phyloP scores from a whole-genome alignment of 2,329 filamentous ascomycete genomes.

The Alternaria triticina region DNA sequence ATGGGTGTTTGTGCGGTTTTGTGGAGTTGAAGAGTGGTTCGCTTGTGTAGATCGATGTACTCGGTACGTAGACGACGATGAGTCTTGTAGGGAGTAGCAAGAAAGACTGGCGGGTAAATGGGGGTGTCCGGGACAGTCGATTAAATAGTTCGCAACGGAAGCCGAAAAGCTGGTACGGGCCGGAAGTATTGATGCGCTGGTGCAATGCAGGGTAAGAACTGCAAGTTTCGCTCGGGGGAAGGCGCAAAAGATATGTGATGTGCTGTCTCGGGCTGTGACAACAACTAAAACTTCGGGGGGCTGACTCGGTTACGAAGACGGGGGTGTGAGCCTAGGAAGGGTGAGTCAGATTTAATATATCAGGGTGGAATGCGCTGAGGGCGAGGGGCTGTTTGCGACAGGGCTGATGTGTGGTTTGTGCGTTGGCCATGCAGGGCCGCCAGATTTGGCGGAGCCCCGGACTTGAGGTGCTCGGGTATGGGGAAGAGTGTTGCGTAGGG shows the following conservation, averaged over 20 bases:
- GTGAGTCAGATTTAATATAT: slow-evolving; percentile 50
- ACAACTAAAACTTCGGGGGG: slow-evolving; percentile 11
- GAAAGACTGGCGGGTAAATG: neutral
- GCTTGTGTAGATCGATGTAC: neutral
- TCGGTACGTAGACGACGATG: neutral
- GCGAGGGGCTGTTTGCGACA: slow-evolving; percentile 16
- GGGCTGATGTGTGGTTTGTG: slow-evolving; percentile 34
- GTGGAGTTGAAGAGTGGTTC: neutral
- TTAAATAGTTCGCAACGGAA: slow-evolving; percentile 20
- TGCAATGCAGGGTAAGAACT: slow-evolving; percentile 19
- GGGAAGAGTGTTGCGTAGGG: slow-evolving; percentile 32
- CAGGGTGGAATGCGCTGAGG: slow-evolving; percentile 7
- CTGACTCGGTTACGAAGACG: slow-evolving; percentile 10
- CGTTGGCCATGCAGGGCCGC: slow-evolving; percentile 35
- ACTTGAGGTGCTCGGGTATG: slow-evolving; percentile 25
- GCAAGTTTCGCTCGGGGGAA: slow-evolving; percentile 12
- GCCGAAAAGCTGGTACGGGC: slow-evolving; percentile 3
- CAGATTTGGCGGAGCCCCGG: slow-evolving; percentile 29
- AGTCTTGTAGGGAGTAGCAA: neutral
- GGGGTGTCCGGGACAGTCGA: slow-evolving; percentile 19
- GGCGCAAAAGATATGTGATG: slow-evolving; percentile 29
- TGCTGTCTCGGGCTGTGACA: slow-evolving; percentile 41
- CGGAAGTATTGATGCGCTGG: slow-evolving; percentile 19
- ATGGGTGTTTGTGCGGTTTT: neutral
- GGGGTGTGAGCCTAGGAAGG: slow-evolving; percentile 25